phyloP scores from a whole-genome alignment of 306 rosid genomes.

The Acacia acuminata region DNA sequence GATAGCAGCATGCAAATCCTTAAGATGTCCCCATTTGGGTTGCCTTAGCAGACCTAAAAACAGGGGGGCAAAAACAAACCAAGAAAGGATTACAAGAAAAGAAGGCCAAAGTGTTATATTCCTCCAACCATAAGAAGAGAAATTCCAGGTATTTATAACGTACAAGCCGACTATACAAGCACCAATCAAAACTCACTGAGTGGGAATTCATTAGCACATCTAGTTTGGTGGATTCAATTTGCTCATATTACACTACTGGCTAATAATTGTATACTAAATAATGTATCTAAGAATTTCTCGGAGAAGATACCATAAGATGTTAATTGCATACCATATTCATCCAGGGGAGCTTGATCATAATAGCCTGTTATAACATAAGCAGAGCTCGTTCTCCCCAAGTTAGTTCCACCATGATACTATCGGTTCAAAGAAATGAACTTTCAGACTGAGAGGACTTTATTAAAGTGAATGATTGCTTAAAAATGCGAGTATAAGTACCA shows the following conservation, averaged over 20 bases:
- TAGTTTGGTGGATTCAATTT: neutral
- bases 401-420: slow-evolving; percentile 86
- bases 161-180: neutral
- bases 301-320: neutral
- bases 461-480: neutral
- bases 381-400: slow-evolving; percentile 66
- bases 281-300: neutral
- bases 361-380: slow-evolving; percentile 57
- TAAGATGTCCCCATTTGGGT: slow-evolving; percentile 78
- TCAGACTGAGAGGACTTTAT: neutral
- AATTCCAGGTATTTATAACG: too few species aligned
- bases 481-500: slow-evolving; percentile 46
- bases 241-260: neutral
- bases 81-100: neutral
- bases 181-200: neutral
- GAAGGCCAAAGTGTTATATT: neutral
- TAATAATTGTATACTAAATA: neutral
- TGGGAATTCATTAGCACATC: neutral
- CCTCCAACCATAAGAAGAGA: neutral
- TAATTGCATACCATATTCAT: slow-evolving; percentile 63
- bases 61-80: too few species aligned
- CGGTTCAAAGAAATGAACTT: neutral
- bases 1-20: slow-evolving; percentile 59
- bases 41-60: slow-evolving; percentile 65
- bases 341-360: slow-evolving; percentile 78